These are phyloP conservation scores for Anthracocystis walkeri DNA, from an alignment of 1,284 basidiomycete species.

Conservation along the genomic window DNA sequence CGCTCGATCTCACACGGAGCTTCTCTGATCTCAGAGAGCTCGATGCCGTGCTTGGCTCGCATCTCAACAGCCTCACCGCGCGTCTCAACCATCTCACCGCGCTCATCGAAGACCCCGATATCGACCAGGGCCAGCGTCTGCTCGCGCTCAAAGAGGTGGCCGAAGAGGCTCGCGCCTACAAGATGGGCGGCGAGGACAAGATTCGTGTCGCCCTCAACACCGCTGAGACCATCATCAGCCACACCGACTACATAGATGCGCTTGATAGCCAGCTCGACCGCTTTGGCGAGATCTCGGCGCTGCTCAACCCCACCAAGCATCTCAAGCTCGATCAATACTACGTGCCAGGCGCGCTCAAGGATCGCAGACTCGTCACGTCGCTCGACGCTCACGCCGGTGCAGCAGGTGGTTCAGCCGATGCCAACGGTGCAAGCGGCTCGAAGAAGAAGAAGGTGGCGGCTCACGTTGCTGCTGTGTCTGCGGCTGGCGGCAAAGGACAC, in stretches of 20 bases:
- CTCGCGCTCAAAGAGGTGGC: slow-evolving; percentile 90
- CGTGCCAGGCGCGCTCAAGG: slow-evolving; percentile 40
- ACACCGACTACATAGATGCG: slow-evolving; percentile 67
- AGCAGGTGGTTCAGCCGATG: slow-evolving; percentile 12
- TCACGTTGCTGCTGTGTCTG: slow-evolving; percentile 21
- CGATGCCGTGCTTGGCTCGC: slow-evolving; percentile 87
- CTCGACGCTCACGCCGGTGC: slow-evolving; percentile 21
- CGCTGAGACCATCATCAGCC: slow-evolving; percentile 77
- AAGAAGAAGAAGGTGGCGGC: slow-evolving; percentile 52
- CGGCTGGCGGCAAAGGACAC: slow-evolving; percentile 36
- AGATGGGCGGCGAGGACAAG: slow-evolving; percentile 97
- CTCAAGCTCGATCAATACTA: slow-evolving; percentile 55
- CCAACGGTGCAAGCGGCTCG: slow-evolving; percentile 22
- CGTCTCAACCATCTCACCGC: slow-evolving; percentile 62
- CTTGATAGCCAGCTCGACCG: slow-evolving; percentile 59
- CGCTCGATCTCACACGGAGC: slow-evolving; percentile 90
- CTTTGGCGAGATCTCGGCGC: slow-evolving; percentile 53
- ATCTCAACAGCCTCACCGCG: slow-evolving; percentile 62
- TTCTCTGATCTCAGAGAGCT: slow-evolving; percentile 96
- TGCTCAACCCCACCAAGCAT: slow-evolving; percentile 53
- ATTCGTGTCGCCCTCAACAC: slow-evolving; percentile 95
- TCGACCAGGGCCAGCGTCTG: slow-evolving; percentile 82
- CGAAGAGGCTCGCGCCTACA: slow-evolving; percentile 89
- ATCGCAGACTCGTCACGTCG: slow-evolving; percentile 46
- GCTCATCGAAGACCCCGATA: slow-evolving; percentile 73